Percentiles rank a stretch among this genome's conserved stretches.
These are phyloP conservation scores for Sordariomycetes sp. DNA, from an alignment of 2,329 filamentous ascomycete genomes.

Conservation along the genomic window DNA sequence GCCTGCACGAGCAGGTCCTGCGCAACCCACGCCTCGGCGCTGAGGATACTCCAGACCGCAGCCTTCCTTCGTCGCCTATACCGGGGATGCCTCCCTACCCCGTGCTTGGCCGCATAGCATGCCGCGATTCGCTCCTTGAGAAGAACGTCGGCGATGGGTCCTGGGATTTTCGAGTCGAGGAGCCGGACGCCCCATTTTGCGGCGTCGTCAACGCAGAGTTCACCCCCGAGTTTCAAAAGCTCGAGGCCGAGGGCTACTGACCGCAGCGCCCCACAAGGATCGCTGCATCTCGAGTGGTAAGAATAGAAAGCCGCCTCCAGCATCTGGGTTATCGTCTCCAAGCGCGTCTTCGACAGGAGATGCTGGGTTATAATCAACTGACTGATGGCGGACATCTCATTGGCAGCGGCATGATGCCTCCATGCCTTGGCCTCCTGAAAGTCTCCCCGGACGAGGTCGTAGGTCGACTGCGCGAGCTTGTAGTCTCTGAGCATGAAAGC, in stretches of 20 bases:
- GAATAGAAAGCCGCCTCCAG: constrained; percentile 87
- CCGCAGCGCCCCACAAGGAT: constrained; percentile 68
- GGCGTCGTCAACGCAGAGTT: constrained; percentile 71
- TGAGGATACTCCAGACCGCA: constrained; percentile 76
- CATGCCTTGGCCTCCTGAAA: constrained; percentile 94
- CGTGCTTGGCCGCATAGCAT: constrained; percentile 66
- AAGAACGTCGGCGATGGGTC: constrained; percentile 64
- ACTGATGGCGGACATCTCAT: constrained; percentile 88
- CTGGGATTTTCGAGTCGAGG: constrained; percentile 66
- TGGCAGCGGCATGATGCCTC: constrained; percentile 84
- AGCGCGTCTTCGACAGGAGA: constrained; percentile 59
- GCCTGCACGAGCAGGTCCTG: constrained; percentile 68
- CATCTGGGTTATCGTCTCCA: constrained; percentile 74
- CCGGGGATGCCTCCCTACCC: constrained; percentile 51
- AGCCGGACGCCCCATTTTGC: constrained; percentile 73
- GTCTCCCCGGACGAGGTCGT: constrained; percentile 78
- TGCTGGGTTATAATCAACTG: constrained; percentile 64
- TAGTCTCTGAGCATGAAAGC: constrained; percentile 95
- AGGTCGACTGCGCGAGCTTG: constrained; percentile 83
- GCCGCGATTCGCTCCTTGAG: constrained; percentile 76
- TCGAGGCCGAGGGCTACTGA: constrained; percentile 67
- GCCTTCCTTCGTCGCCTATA: constrained; percentile 71
- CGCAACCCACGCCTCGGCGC: constrained; percentile 71
- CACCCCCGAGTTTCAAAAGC: constrained; percentile 67
- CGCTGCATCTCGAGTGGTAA: constrained; percentile 73